Evolutionary conservation across 1,139 yeast genomes (phyloP).

Genomic region (Citeromyces siamensis): DNA sequence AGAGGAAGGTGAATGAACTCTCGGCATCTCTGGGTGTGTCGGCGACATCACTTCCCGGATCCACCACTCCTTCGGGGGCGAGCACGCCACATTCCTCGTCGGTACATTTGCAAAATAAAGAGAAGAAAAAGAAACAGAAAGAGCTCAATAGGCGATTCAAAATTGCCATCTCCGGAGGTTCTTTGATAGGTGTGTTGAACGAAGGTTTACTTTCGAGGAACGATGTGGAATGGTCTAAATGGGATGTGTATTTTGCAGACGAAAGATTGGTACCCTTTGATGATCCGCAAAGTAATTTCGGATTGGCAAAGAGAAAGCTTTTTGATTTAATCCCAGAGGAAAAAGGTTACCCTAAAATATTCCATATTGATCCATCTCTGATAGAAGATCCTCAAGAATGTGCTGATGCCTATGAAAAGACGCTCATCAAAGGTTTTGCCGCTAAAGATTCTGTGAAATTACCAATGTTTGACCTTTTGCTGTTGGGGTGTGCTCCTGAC

Average conservation of each 20-base stretch:
- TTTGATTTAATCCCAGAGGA: conserved; percentile 52
- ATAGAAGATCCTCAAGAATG: conserved; percentile 85
- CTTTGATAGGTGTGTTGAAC: conserved; percentile 71
- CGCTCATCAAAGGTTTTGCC: conserved; percentile 83
- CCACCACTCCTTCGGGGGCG: conserved; percentile 6
- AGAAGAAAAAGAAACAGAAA: conserved; percentile 25
- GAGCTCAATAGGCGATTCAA: conserved; percentile 59
- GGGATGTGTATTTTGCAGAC: conserved; percentile 97
- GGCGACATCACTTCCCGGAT: conserved; percentile 8
- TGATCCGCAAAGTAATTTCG: conserved; percentile 78
- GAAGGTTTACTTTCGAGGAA: conserved; percentile 69
- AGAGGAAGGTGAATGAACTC: conserved; percentile 6
- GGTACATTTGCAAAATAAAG: conserved; percentile 1
- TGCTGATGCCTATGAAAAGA: conserved; percentile 86
- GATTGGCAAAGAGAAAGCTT: conserved; percentile 72
- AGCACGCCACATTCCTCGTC: conserved; percentile 5
- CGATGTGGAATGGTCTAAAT: conserved; percentile 75
- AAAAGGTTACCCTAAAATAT: conserved; percentile 53
- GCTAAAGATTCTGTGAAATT: conserved; percentile 89
- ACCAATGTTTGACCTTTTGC: conserved; percentile 84
- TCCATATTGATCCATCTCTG: conserved; percentile 68
- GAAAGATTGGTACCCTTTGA: conserved; percentile 89
- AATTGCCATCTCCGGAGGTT: conserved; percentile 90
- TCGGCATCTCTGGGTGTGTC: conserved; percentile 7
- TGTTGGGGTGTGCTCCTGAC: conserved; percentile 97